Evolutionary conservation across 1,139 yeast species (phyloP), one percentile per base, ranked within the genome.

Genomic region (Lodderomyces elongisporus): DNA sequence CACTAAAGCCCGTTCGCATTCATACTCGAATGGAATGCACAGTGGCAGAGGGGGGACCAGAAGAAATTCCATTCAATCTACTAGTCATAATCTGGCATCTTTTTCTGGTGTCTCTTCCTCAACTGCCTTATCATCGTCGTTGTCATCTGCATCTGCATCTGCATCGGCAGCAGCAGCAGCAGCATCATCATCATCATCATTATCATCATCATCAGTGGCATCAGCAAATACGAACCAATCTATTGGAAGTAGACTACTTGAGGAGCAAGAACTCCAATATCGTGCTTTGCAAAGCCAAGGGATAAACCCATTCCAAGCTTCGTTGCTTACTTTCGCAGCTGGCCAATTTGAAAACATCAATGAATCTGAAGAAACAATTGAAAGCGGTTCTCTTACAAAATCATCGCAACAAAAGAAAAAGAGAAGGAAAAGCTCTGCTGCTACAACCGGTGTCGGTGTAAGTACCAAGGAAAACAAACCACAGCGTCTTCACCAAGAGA

Each of bases 401-500:
- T 15, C 31, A 20, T 14, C 20, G 13, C 32, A 36, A 25, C 38
- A 28, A 14, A 34, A 29, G 25, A 35, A 36, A 27, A 40, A 37
- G 27, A 38, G 43, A 32, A 40, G 43, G 35, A 40, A 40, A 34
- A 38, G 41, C 21, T 35, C 43, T 8, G 33, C 31, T 2, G 14
- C 14, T 13, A 9, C n/a, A n/a, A n/a, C n/a, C n/a, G n/a, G n/a
- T n/a, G n/a, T n/a, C n/a, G n/a, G n/a, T n/a, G n/a, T n/a, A n/a
- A n/a, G n/a, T n/a, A n/a, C n/a, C n/a, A n/a, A n/a, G n/a, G n/a
- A 24, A 6, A 6, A n/a, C 14, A 24, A 24, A 6, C 14, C 26
- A 7, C 9, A 6, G 7, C 26, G 7, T 24, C 9, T 24, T n/a
- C 26, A 24, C 12, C 12, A 13, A 10, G 9, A 24, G n/a, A n/a